phyloP scores from a whole-genome alignment of 495 filamentous ascomycete species.

The Elaphomyces granulatus region DNA sequence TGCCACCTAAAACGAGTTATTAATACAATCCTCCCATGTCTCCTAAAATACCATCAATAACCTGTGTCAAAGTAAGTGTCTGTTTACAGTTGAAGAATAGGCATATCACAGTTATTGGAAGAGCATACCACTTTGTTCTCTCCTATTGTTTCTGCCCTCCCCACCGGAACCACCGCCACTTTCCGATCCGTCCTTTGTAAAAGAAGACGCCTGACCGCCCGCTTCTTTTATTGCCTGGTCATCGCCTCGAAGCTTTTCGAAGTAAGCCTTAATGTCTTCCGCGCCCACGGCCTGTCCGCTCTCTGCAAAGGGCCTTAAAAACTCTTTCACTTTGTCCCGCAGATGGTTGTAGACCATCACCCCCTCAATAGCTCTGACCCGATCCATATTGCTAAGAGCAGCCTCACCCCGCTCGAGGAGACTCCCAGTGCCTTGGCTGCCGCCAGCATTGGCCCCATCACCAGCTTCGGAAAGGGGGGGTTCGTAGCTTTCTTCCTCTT shows the following conservation, averaged over 20 bases:
- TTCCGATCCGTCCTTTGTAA: constrained; percentile 5
- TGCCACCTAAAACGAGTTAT: too few relatives aligned
- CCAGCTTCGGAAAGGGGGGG: constrained; percentile 61
- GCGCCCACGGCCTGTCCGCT: constrained; percentile 71
- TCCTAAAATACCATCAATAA: too few relatives aligned
- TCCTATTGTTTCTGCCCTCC: constrained; percentile 13
- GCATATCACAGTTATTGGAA: too few relatives aligned
- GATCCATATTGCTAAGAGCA: constrained; percentile 76
- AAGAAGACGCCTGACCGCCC: constrained; percentile 21
- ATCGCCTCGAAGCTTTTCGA: constrained; percentile 85
- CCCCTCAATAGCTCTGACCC: constrained; percentile 86
- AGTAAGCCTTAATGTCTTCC: constrained; percentile 92
- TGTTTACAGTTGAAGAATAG: too few relatives aligned
- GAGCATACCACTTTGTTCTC: constrained; percentile 31
- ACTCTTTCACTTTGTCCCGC: constrained; percentile 84
- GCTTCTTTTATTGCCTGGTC: constrained; percentile 41
- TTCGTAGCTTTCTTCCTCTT: constrained; percentile 87
- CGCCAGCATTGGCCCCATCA: constrained; percentile 23
- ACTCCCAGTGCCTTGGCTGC: constrained; percentile 51
- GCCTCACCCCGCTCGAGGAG: constrained; percentile 81
- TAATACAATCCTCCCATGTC: too few relatives aligned
- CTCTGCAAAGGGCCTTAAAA: constrained; percentile 86
- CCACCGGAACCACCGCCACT: constrained; percentile 10
- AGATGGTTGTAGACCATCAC: constrained; percentile 95
- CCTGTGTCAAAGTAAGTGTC: too few relatives aligned